Conservation (phyloP, 73 alveolate species). For the Breviolum minutum region DNA sequence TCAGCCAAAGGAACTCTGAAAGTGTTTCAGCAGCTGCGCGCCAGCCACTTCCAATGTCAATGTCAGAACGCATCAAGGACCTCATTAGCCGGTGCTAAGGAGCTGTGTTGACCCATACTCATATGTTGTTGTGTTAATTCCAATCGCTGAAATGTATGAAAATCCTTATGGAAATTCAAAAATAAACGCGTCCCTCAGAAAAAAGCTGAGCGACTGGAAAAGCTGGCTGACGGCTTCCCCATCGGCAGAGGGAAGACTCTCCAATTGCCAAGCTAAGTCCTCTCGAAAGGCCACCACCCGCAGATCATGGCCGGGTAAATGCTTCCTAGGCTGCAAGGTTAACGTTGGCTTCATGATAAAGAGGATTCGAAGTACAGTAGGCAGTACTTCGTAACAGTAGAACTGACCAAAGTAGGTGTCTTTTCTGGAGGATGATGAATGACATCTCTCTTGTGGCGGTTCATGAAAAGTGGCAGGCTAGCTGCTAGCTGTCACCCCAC, state of each 20-base stretch:
- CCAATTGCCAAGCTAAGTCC: slow-evolving; percentile 90
- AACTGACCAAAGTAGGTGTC: too few species aligned
- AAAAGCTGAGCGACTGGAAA: slow-evolving; percentile 2
- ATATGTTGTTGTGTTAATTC: too few species aligned
- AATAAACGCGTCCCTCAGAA: background rate
- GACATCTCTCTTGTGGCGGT: too few species aligned
- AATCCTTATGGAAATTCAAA: background rate
- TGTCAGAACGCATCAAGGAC: slow-evolving; percentile 58
- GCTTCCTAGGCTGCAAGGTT: background rate
- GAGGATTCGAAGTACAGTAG: too few species aligned
- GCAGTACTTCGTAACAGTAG: too few species aligned
- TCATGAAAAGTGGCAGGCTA: too few species aligned
- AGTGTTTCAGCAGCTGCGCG: slow-evolving; percentile 31
- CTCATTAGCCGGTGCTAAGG: background rate
- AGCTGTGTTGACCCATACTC: background rate
- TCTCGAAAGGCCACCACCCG: slow-evolving; percentile 38
- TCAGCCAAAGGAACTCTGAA: background rate
- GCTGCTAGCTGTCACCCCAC: too few species aligned
- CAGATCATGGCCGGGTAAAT: background rate
- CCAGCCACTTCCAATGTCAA: slow-evolving; percentile 58
- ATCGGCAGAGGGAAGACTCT: slow-evolving; percentile 53
- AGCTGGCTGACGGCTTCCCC: slow-evolving; percentile 36
- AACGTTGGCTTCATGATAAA: too few species aligned
- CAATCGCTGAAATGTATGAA: background rate
- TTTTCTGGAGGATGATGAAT: too few species aligned